Conservation (phyloP, 441 rosid genomes). For the Adansonia madagascariensis region DNA sequence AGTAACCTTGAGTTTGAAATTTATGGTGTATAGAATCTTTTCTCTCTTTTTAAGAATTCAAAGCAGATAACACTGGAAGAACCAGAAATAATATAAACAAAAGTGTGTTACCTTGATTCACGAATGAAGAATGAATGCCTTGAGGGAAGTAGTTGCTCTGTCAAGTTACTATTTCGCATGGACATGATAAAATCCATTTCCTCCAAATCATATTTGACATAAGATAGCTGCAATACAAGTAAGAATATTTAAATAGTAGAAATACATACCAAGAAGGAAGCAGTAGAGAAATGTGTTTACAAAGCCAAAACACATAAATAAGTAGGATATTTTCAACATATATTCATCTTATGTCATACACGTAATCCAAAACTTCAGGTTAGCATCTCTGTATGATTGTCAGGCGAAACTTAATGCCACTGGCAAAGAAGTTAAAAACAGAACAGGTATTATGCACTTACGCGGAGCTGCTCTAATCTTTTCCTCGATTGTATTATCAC, state of each 20-base stretch:
- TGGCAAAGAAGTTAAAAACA: background rate
- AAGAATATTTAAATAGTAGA: slow-evolving; percentile 35
- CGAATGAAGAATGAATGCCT: slow-evolving; percentile 91
- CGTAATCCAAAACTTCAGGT: background rate
- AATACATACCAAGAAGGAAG: slow-evolving; percentile 10
- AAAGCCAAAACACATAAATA: slow-evolving; percentile 11
- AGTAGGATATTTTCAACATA: slow-evolving; percentile 18
- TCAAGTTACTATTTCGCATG: slow-evolving; percentile 68
- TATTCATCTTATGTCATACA: background rate
- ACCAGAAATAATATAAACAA: slow-evolving; percentile 28
- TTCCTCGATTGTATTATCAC: background rate
- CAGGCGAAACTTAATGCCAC: background rate
- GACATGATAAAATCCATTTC: slow-evolving; percentile 97
- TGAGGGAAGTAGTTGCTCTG: slow-evolving; percentile 90
- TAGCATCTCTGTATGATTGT: slow-evolving; percentile 9
- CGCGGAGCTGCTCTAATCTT: slow-evolving; percentile 2
- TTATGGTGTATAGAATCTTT: slow-evolving; percentile 10
- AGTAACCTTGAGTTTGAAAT: background rate
- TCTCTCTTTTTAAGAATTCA: background rate
- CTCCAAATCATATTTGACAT: slow-evolving; percentile 78
- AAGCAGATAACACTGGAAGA: slow-evolving; percentile 19
- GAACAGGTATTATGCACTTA: background rate
- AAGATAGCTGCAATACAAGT: slow-evolving; percentile 67
- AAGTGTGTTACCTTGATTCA: slow-evolving; percentile 71
- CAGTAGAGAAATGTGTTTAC: slow-evolving; percentile 14